Conservation (phyloP, 2,329 filamentous ascomycete species). For the Fusarium siculi region DNA sequence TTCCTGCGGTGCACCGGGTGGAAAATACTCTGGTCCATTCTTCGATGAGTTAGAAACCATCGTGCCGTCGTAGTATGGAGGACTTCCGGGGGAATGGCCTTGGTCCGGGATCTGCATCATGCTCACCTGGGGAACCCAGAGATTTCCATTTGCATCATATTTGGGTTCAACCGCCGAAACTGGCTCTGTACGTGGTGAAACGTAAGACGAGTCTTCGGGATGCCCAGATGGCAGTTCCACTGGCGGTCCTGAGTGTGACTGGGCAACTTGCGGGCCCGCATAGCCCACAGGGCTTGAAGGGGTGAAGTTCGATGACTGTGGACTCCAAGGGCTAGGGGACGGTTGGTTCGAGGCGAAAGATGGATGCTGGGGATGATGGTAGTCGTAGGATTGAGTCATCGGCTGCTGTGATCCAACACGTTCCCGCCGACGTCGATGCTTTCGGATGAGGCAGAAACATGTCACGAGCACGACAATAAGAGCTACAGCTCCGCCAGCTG, state of each 20-base stretch:
- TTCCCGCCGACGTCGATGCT: conserved; percentile 23
- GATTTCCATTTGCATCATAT: conserved; percentile 46
- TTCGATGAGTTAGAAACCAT: conserved; percentile 31
- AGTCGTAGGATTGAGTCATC: conserved; percentile 40
- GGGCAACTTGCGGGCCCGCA: conserved; percentile 30
- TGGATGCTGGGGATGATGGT: conserved; percentile 38
- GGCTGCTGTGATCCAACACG: conserved; percentile 38
- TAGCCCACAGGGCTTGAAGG: conserved; percentile 34
- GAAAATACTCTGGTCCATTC: conserved; percentile 29
- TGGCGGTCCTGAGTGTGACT: conserved; percentile 40
- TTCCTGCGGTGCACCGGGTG: conserved; percentile 39
- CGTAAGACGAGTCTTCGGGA: conserved; percentile 14
- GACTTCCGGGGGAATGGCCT: conserved; percentile 31
- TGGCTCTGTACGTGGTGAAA: conserved; percentile 31
- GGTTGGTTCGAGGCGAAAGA: conserved; percentile 35
- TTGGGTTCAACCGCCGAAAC: conserved; percentile 39
- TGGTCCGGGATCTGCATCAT: conserved; percentile 43
- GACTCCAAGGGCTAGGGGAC: conserved; percentile 42
- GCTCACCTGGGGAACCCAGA: conserved; percentile 50
- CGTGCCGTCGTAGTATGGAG: conserved; percentile 32
- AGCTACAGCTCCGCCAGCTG: conserved; percentile 50
- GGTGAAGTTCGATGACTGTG: conserved; percentile 37
- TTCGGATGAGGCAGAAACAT: conserved; percentile 48
- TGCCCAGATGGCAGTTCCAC: conserved; percentile 43
- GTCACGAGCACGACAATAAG: conserved; percentile 44